phyloP scores from a whole-genome alignment of 768 basidiomycete genomes.

The Filobasidium wieringae region DNA sequence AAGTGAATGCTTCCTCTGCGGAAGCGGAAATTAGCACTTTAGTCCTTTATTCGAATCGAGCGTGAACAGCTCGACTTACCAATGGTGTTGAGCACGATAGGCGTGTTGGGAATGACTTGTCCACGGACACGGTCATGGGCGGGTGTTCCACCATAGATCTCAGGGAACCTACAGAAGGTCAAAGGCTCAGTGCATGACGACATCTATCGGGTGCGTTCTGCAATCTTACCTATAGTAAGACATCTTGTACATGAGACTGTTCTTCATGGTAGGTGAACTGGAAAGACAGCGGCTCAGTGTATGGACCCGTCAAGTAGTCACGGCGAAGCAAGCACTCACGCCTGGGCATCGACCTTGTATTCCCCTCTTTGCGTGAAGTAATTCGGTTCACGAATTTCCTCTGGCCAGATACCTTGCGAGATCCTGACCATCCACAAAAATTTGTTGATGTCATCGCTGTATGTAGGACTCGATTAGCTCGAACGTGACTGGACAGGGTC shows the following conservation, averaged over 20 bases:
- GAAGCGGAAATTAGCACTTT: background rate
- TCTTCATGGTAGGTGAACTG: constrained; percentile 67
- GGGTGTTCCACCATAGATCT: constrained; percentile 67
- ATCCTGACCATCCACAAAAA: constrained; percentile 90
- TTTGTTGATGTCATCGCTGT: constrained; percentile 96
- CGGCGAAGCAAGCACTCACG: constrained; percentile 38
- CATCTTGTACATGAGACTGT: constrained; percentile 99
- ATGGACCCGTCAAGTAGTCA: background rate
- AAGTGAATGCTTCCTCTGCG: constrained; percentile 91
- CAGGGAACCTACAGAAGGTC: constrained; percentile 53
- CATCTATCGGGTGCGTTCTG: no score
- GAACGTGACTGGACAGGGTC: background rate
- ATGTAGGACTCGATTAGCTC: no score
- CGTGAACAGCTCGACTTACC: constrained; percentile 45
- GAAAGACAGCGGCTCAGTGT: background rate
- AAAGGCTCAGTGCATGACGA: constrained; percentile 12
- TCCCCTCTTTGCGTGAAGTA: constrained; percentile 90
- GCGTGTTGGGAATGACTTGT: constrained; percentile 62
- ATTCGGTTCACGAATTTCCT: constrained; percentile 88
- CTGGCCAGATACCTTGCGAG: constrained; percentile 87
- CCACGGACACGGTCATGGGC: constrained; percentile 78
- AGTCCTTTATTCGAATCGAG: background rate
- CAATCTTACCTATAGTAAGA: constrained; percentile 75
- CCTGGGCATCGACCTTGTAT: constrained; percentile 78
- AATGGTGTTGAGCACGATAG: constrained; percentile 75